These are phyloP conservation scores for Tuber magnatum DNA, from an alignment of 495 filamentous ascomycete species.

Conservation along the genomic window DNA sequence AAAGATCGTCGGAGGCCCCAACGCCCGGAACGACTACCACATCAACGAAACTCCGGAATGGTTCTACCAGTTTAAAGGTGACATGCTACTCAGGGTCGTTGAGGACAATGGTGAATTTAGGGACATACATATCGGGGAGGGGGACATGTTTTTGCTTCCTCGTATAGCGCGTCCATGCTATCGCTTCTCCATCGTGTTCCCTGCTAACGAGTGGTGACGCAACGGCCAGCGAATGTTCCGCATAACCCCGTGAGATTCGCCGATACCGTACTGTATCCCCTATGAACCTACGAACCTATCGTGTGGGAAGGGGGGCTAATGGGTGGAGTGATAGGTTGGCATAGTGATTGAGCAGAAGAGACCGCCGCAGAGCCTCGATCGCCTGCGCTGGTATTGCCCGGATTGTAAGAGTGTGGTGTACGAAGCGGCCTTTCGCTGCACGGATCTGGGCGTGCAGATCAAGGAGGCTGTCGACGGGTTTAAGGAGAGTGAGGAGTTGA, in stretches of 20 bases:
- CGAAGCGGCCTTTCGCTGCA: slow-evolving; percentile 81
- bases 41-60: slow-evolving; percentile 95
- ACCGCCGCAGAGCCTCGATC: slow-evolving; percentile 62
- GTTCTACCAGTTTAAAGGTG: slow-evolving; percentile 93
- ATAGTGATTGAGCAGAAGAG: slow-evolving; percentile 84
- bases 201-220: neutral
- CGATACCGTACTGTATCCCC: slow-evolving; percentile 44
- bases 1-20: slow-evolving; percentile 91
- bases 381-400: slow-evolving; percentile 81
- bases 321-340: slow-evolving; percentile 47
- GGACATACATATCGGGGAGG: slow-evolving; percentile 84
- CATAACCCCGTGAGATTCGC: slow-evolving; percentile 66
- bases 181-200: neutral
- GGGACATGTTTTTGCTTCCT: slow-evolving; percentile 89
- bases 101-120: slow-evolving; percentile 59
- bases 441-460: slow-evolving; percentile 91
- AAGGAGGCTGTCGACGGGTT: slow-evolving; percentile 87
- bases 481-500: slow-evolving; percentile 55
- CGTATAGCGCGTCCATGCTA: slow-evolving; percentile 29
- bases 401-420: slow-evolving; percentile 66
- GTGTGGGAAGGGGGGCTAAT: neutral
- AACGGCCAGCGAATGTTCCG: slow-evolving; percentile 61
- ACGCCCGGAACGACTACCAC: slow-evolving; percentile 95
- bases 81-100: slow-evolving; percentile 90
- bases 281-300: neutral